phyloP scores from a whole-genome alignment of 164 flowering plant genomes.

The Dillenia turbinata region DNA sequence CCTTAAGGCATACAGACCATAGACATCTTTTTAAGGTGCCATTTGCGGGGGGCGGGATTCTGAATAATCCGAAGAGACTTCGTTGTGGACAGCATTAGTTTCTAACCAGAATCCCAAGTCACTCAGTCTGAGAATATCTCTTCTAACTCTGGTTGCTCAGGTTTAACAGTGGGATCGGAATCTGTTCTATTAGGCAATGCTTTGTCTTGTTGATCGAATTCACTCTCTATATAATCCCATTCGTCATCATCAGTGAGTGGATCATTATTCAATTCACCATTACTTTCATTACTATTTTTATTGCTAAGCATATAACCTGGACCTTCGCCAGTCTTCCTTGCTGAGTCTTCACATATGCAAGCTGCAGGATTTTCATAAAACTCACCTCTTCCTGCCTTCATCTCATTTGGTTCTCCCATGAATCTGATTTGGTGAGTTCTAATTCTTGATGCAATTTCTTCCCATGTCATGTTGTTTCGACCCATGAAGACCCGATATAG shows the following conservation, averaged over 20 bases:
- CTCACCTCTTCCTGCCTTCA: conserved; percentile 86
- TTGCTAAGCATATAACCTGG: conserved; percentile 3
- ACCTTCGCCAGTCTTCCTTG: conserved; percentile 30
- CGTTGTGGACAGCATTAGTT: too few species aligned
- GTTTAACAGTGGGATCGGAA: conserved; percentile 12
- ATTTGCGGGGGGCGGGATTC: too few species aligned
- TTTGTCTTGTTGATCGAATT: conserved; percentile 21
- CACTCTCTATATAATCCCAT: conserved; percentile 52
- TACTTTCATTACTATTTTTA: conserved; percentile 7
- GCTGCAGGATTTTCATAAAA: conserved; percentile 90
- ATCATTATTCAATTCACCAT: conserved; percentile 27
- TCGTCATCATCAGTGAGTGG: conserved; percentile 55
- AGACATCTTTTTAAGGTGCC: too few species aligned
- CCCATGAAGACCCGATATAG: conserved; percentile 55
- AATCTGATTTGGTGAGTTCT: conserved; percentile 67
- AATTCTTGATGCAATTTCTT: conserved; percentile 64
- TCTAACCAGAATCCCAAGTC: not conserved
- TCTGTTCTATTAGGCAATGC: conserved; percentile 28
- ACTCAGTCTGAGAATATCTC: conserved; percentile 73
- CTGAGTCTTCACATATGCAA: conserved; percentile 78
- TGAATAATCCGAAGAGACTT: too few species aligned
- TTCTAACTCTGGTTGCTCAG: conserved; percentile 67
- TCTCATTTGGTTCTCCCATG: conserved; percentile 95
- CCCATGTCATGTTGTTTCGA: conserved; percentile 76
- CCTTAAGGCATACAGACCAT: too few species aligned